A percentile compares a stretch with the other conserved stretches of the same genome.
phyloP scores from a whole-genome alignment of 108 stramenopile genomes.

The Cyclostephanos tholiformis region DNA sequence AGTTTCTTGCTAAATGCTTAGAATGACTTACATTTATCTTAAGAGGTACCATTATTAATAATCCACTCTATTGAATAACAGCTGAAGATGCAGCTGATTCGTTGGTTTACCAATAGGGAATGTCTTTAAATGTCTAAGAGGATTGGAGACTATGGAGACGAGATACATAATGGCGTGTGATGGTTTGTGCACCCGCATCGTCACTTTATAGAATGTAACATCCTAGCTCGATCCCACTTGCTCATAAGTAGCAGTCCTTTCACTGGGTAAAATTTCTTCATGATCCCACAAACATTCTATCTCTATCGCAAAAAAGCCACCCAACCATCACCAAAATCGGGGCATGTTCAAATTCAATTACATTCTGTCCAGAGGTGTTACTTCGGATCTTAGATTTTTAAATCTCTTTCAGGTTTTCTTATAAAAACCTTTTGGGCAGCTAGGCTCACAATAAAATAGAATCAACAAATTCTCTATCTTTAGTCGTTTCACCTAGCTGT shows the following conservation, averaged over 20 bases:
- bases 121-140: neutral
- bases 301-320: too few relatives aligned
- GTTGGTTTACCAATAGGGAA: neutral
- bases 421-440: too few relatives aligned
- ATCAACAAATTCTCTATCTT: too few relatives aligned
- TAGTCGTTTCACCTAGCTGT: too few relatives aligned
- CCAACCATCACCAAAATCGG: too few relatives aligned
- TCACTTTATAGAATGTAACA: neutral
- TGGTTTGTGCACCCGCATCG: neutral
- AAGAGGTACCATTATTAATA: neutral
- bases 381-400: too few relatives aligned
- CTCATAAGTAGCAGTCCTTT: neutral
- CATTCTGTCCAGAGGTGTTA: too few relatives aligned
- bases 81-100: neutral
- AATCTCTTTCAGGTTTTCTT: too few relatives aligned
- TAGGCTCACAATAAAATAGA: too few relatives aligned
- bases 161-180: neutral
- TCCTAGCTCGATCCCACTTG: neutral
- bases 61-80: neutral
- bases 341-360: too few relatives aligned
- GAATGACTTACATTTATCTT: conserved; percentile 7
- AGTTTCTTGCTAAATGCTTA: conserved; percentile 58
- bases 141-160: neutral
- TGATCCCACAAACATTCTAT: too few relatives aligned
- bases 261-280: neutral